These are phyloP conservation scores for Melocanna baccifera DNA, from an alignment of 176 grass and related monocot species.

Conservation along the genomic window DNA sequence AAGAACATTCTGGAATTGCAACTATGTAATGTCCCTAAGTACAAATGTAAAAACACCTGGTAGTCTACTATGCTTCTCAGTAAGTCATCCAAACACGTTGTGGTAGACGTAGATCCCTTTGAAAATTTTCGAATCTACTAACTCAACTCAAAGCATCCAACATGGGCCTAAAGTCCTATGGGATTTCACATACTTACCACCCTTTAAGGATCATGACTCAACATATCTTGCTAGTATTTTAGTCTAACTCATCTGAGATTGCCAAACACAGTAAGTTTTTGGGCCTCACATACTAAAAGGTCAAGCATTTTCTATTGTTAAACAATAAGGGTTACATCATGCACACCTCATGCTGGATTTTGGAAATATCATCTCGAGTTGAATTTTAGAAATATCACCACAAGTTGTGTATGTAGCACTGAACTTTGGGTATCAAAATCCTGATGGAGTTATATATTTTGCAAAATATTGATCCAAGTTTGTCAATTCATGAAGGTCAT, in stretches of 20 bases:
- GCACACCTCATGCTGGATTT: background rate
- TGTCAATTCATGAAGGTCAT: background rate
- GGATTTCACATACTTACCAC: background rate
- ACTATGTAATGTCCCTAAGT: background rate
- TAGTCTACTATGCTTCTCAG: background rate
- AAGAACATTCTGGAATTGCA: background rate
- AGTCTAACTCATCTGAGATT: background rate
- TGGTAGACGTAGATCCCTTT: background rate
- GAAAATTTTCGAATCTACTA: background rate
- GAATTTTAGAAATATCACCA: background rate
- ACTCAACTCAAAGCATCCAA: background rate
- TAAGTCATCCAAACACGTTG: background rate
- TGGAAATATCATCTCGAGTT: background rate
- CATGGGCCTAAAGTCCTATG: background rate
- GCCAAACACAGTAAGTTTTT: background rate
- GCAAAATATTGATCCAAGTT: background rate
- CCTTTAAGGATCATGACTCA: background rate
- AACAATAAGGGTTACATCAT: background rate
- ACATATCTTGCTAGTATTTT: background rate
- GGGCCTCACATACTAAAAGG: background rate
- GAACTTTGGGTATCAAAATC: background rate
- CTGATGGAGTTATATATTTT: background rate
- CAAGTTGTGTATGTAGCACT: background rate
- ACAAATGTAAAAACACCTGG: background rate
- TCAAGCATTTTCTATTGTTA: background rate